Base-by-base conservation (phyloP, 441 rosid species). In the Jatropha multifida region DNA sequence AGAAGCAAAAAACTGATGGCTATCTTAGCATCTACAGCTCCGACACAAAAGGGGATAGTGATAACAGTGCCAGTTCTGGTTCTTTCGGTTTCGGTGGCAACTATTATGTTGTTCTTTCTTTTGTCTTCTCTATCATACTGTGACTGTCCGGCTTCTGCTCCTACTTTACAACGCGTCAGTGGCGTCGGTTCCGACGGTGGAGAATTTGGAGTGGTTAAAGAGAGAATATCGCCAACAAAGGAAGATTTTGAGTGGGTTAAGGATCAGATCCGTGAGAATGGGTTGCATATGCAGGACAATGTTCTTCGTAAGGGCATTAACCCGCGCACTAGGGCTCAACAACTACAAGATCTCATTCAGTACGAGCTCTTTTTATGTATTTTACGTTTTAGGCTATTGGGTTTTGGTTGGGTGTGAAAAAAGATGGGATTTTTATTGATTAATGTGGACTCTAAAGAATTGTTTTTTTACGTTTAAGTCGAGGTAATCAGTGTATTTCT, bases 251-350 rank as follows among this genome's bases (percentile, higher is more conserved):
- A 89, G 61, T 95, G 99, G 99, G 86, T 92, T 38, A 88, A 79
- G 82, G 91, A 87, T 85, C 98, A 90, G 93, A 93, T 93, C 90
- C 87, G 84, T 72, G 79, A 59, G 40, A 95, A 95, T 58, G 99
- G 99, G n/a, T 80, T 95, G 78, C 99, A 85, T 77, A 92, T 95
- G 99, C 94, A 84, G 75, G 90, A 88, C 17, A 95, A 92, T 84
- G 94, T 92, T 78, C 90, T 95, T 13, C 86, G 99, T 6, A 95
- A 95, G 76, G 99, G 98, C 65, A 95, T 95, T 40, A 95, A 93
- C 79, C 99, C 99, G 41, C 94, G 99, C 59, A 86, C 99, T 40
- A 83, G 99, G 61, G 97, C 87, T 78, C 97, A 92, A 77, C 99
- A 95, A 76, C 90, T 95, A 56, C 80, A 86, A 68, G 98, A 95